phyloP scores from a whole-genome alignment of 192 early-diverging fungal genomes.

The Entomortierella beljakovae region DNA sequence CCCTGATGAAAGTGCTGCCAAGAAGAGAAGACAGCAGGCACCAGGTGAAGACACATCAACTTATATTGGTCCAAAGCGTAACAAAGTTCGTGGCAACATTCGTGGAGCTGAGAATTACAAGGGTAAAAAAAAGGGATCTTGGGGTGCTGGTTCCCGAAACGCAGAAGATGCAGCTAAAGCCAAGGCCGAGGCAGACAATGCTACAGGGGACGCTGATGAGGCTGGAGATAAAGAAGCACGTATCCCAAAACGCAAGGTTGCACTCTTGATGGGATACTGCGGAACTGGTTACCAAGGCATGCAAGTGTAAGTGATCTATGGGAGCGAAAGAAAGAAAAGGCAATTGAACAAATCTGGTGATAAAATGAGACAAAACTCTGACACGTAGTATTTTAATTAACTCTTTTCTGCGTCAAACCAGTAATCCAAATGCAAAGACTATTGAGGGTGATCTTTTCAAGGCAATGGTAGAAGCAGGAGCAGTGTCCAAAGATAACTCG shows the following conservation, averaged over 20 bases:
- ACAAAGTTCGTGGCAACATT: conserved; percentile 48
- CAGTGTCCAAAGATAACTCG: conserved; percentile 89
- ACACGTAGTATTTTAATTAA: too few relatives aligned
- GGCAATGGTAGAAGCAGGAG: conserved; percentile 83
- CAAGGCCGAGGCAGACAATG: neutral
- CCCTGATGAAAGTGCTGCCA: conserved; percentile 21
- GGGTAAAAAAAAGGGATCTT: conserved; percentile 23
- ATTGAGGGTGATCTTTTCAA: conserved; percentile 94
- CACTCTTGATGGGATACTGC: conserved; percentile 91
- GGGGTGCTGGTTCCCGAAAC: conserved; percentile 25
- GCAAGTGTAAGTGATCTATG: conserved; percentile 79
- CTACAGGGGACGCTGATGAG: neutral
- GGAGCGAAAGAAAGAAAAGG: too few relatives aligned
- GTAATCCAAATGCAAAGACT: conserved; percentile 81
- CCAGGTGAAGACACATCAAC: conserved; percentile 36
- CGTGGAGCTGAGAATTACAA: conserved; percentile 53
- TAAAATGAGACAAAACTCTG: too few relatives aligned
- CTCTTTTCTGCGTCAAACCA: too few relatives aligned
- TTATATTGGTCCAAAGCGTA: conserved; percentile 41
- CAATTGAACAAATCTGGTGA: neutral
- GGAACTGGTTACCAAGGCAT: conserved; percentile 97
- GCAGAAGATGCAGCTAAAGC: conserved; percentile 39
- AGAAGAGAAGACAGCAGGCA: conserved; percentile 24
- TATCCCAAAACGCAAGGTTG: conserved; percentile 89
- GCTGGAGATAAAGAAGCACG: conserved; percentile 60